phyloP scores from a whole-genome alignment of 345 rosid species.

The Salix exigua region DNA sequence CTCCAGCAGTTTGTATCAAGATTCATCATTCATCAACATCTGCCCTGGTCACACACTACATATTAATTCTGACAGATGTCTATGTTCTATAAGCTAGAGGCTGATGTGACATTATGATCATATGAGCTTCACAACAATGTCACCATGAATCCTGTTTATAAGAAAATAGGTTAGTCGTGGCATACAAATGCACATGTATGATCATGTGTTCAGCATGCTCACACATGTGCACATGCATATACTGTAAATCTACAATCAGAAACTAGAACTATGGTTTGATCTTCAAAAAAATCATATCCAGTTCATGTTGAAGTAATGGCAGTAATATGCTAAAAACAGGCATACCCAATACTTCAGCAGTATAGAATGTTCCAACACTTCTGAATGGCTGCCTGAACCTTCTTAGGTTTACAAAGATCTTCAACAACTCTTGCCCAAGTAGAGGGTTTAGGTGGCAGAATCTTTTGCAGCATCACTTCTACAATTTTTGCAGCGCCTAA shows the following conservation, averaged over 20 bases:
- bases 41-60: neutral
- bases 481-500: constrained; percentile 66
- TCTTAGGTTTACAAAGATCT: constrained; percentile 65
- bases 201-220: neutral
- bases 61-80: neutral
- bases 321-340: neutral
- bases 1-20: neutral
- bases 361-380: constrained; percentile 58
- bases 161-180: neutral
- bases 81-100: neutral
- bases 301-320: neutral
- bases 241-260: neutral
- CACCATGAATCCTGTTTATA: neutral
- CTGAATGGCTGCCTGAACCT: constrained; percentile 54
- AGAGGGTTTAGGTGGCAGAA: constrained; percentile 52
- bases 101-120: neutral
- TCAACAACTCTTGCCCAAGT: constrained; percentile 68
- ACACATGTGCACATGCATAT: neutral
- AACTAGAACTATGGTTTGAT: neutral
- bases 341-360: constrained; percentile 30
- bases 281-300: neutral
- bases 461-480: constrained; percentile 69
- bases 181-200: neutral
- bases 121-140: neutral
- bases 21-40: neutral